These are phyloP conservation scores for Neurospora africana DNA, from an alignment of 495 filamentous ascomycete species.

Conservation along the genomic window DNA sequence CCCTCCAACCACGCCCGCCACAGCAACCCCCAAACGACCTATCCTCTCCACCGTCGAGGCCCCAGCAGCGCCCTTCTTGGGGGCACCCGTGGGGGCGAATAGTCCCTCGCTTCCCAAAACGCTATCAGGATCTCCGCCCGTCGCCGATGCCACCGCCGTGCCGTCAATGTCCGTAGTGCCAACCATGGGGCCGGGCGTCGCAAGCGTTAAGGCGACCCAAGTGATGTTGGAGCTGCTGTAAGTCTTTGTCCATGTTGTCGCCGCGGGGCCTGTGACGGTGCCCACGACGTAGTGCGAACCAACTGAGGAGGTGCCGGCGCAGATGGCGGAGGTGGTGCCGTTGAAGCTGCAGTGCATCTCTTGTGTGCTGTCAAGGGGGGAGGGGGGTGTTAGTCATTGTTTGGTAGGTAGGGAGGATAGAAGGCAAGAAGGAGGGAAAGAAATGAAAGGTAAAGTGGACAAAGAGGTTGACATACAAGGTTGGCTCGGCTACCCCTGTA, in stretches of 20 bases:
- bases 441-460: background rate
- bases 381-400: background rate
- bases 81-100: background rate
- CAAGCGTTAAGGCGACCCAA: conserved; percentile 30
- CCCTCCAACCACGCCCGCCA: background rate
- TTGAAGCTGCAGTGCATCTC: conserved; percentile 23
- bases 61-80: conserved; percentile 6
- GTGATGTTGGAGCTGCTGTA: conserved; percentile 19
- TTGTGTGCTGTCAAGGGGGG: conserved; percentile 17
- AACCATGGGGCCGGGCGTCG: conserved; percentile 14
- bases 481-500: conserved; percentile 13
- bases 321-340: conserved; percentile 26
- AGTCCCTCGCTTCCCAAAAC: conserved; percentile 4
- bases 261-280: conserved; percentile 20
- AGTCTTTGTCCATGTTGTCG: conserved; percentile 23
- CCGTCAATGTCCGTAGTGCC: conserved; percentile 14
- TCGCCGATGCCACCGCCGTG: conserved; percentile 7
- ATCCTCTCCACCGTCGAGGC: background rate
- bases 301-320: conserved; percentile 26
- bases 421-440: background rate
- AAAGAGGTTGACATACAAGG: conserved; percentile 14
- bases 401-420: background rate
- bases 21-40: background rate
- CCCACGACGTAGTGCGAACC: conserved; percentile 17
- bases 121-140: conserved; percentile 2